Base-by-base conservation (phyloP, 306 rosid genomes). In the Ziziphus jujuba region DNA sequence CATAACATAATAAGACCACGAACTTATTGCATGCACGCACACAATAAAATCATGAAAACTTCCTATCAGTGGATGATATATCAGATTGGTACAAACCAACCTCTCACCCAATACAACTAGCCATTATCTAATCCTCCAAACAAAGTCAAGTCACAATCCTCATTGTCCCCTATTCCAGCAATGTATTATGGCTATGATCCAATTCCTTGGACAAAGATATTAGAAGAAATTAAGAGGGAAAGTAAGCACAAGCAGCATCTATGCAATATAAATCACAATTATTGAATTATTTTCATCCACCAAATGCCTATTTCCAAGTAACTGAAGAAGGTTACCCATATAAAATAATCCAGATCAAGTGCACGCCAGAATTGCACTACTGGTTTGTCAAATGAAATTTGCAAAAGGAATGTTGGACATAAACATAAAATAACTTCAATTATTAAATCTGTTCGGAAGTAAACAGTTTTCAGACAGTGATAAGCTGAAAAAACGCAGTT, bases 401-500 rank as follows among this genome's bases (percentile, higher is more conserved):
- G 3, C 13, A 59, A 1, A 33, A 38, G 25, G 11, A 59, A 34
- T 61, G 19, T 44, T 60, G 5, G 54, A 19, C 3, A 5, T 50
- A 17, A 17, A 50, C 10, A 50, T 50, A 2, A 3, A 15, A 19
- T 49, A 49, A 49, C 7, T 15, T 3, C 19, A 15, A 20, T 49
- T 19, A 49, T 6, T 19, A 16, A 15, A 7, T 36, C 15, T 13
- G 10, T 56, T 24, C 31, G 14, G 16, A 24, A 38, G 61, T n/a
- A 38, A 61, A 34, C 35, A 35, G 60, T 65, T 65, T 11, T 34
- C 31, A 28, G 13, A 49, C 51, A 33, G 21, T 69, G 36, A 23
- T 12, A 40, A 59, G 51, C 56, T 50, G 61, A 22, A 48, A 82
- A 7, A 22, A 23, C 3, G 10, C 3, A 5, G 61, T 35, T 80